Conservation (phyloP, 2,329 filamentous ascomycete species). For the Fusarium metavorans region DNA sequence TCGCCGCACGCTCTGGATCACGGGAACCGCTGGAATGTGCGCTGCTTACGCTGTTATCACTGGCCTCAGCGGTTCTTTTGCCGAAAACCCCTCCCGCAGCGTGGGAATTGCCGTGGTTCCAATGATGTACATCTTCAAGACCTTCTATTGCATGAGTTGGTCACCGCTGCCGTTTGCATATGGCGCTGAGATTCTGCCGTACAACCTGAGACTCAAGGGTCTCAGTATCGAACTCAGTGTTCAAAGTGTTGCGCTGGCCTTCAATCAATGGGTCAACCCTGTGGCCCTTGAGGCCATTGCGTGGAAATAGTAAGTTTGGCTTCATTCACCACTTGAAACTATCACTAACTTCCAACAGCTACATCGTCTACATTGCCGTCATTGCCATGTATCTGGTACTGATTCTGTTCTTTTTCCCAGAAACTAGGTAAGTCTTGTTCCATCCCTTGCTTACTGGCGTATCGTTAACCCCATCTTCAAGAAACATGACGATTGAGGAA, state of each 20-base stretch:
- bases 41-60: slow-evolving; percentile 21
- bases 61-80: slow-evolving; percentile 5
- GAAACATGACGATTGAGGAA: slow-evolving; percentile 34
- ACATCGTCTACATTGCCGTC: slow-evolving; percentile 36
- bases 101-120: slow-evolving; percentile 30
- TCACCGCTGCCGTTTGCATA: slow-evolving; percentile 43
- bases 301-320: slow-evolving; percentile 36
- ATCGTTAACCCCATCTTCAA: neutral
- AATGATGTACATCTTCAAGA: slow-evolving; percentile 32
- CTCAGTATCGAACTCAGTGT: slow-evolving; percentile 33
- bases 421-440: slow-evolving; percentile 28
- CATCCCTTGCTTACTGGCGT: neutral
- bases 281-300: slow-evolving; percentile 37
- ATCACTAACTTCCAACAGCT: neutral
- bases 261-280: slow-evolving; percentile 41
- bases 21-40: slow-evolving; percentile 19
- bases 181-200: slow-evolving; percentile 44
- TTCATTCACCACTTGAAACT: neutral
- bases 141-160: slow-evolving; percentile 42
- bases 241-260: slow-evolving; percentile 33
- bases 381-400: slow-evolving; percentile 36
- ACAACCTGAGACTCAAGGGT: slow-evolving; percentile 43
- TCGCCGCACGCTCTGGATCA: slow-evolving; percentile 28
- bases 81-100: slow-evolving; percentile 16
- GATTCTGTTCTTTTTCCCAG: slow-evolving; percentile 37